Conservation (phyloP, 2,329 filamentous ascomycete genomes). For the Diplodia scrobiculata region DNA sequence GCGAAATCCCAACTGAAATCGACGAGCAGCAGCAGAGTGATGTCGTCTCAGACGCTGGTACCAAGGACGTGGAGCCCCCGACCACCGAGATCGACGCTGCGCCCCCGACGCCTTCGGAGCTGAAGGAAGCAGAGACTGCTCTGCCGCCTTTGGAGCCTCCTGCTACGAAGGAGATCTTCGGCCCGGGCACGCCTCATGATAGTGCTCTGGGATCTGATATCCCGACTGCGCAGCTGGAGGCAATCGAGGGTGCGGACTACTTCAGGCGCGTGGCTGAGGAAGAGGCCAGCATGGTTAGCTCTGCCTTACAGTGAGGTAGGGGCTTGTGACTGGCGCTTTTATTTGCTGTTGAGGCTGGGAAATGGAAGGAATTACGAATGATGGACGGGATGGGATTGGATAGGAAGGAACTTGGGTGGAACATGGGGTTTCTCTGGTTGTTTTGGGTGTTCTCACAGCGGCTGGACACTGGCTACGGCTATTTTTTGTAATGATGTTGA, state of each 20-base stretch:
- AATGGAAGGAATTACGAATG: not conserved
- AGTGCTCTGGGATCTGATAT: constrained; percentile 46
- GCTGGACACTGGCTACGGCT: constrained; percentile 19
- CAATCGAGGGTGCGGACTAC: constrained; percentile 39
- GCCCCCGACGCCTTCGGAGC: not conserved
- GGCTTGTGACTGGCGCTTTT: not conserved
- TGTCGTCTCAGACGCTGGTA: not conserved
- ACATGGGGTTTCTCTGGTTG: not conserved
- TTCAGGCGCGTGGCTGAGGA: constrained; percentile 44
- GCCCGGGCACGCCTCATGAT: constrained; percentile 36
- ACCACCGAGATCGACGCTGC: constrained; percentile 15
- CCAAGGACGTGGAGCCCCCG: constrained; percentile 23
- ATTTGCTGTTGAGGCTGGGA: not conserved
- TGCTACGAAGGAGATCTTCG: constrained; percentile 11
- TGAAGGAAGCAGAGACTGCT: constrained; percentile 37
- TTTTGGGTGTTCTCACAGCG: not conserved
- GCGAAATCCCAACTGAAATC: not conserved
- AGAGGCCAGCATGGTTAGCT: constrained; percentile 34
- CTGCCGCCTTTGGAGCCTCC: constrained; percentile 32
- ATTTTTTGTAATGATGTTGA: constrained; percentile 17
- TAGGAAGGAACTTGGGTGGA: not conserved
- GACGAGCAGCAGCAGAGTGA: constrained; percentile 1
- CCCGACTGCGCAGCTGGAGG: constrained; percentile 37
- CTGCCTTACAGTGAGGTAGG: not conserved
- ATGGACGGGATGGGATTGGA: not conserved